Evolutionary conservation across 768 basidiomycete genomes (phyloP), one percentile per base, ranked within the genome.

Genomic region (Stropharia rugosoannulata): DNA sequence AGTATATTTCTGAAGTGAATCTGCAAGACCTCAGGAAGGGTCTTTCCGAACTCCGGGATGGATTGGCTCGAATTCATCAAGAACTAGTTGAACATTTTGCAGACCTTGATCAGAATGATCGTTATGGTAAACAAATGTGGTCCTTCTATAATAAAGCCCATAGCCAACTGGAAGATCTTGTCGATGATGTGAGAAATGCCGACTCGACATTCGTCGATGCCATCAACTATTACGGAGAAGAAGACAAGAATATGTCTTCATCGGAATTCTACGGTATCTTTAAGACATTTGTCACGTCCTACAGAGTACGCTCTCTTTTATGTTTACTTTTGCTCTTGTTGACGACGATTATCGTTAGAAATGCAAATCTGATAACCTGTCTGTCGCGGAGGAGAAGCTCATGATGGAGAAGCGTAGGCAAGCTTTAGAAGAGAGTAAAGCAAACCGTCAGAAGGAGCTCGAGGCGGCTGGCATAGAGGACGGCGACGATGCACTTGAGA

Each of bases 231-330:
- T 99, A 90, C 66, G 95, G 95, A 10, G 97, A 99, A 70, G 95
- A 97, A 38, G 88, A 92, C 62, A 90, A 88, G 70, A 89, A 77
- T 59, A 86, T 89, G 83, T 74, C 87, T 46, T 93, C 94, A 0
- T 80, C 89, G 3, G 96, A 98, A 65, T 99, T 98, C 75, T 99
- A 93, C 73, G 93, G 86, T 11, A 87, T 96, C 63, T 98, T 98
- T 83, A 95, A 97, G 74, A 97, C 93, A 1, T 99, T 99, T 64
- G 83, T 95, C 25, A 95, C 89, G 0, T 96, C 95, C 2, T 99
- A 95, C 72, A 87, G 79, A 80, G 91, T 91, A 60, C 55, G 78
- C 43, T 15, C 22, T 39, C 32, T 53, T 16, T 43, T 42, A 35
- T 22, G 9, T 43, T 59, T 50, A 9, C 32, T 16, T 42, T 19